A percentile compares a stretch with the other conserved stretches of the same genome.
Evolutionary conservation across 352 stramenopile species (phyloP).

Genomic region (Phytophthora podocarpi): DNA sequence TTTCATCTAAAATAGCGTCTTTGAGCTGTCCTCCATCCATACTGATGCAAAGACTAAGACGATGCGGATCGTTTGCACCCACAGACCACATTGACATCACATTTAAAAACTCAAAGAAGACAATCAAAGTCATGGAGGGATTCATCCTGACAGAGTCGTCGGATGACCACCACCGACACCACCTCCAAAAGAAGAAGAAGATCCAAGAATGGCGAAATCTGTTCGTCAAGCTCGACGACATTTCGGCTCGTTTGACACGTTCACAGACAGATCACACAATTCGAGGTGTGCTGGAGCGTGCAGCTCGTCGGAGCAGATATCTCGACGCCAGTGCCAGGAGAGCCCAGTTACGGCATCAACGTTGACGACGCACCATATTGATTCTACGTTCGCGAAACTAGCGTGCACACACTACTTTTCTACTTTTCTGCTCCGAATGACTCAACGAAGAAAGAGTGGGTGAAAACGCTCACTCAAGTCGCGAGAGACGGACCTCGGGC

Average conservation of each 20-base stretch:
- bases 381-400: slow-evolving; percentile 62
- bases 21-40: slow-evolving; percentile 7
- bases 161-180: slow-evolving; percentile 16
- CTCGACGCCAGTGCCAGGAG: slow-evolving; percentile 56
- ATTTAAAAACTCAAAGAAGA: not conserved
- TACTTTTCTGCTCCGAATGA: slow-evolving; percentile 52
- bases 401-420: slow-evolving; percentile 30
- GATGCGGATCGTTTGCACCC: not conserved
- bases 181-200: slow-evolving; percentile 21
- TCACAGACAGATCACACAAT: slow-evolving; percentile 55
- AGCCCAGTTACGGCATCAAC: slow-evolving; percentile 52
- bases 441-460: slow-evolving; percentile 60
- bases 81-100: not conserved
- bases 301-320: slow-evolving; percentile 56
- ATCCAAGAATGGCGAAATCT: slow-evolving; percentile 56
- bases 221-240: slow-evolving; percentile 69
- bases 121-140: slow-evolving; percentile 43
- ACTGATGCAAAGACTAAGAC: slow-evolving; percentile 1
- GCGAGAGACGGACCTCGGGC: slow-evolving; percentile 48
- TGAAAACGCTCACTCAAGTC: slow-evolving; percentile 48
- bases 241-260: slow-evolving; percentile 62
- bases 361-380: slow-evolving; percentile 59
- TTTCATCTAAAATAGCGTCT: slow-evolving; percentile 13
- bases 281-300: slow-evolving; percentile 55
- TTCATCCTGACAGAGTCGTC: slow-evolving; percentile 46